phyloP scores from a whole-genome alignment of 2,329 filamentous ascomycete species.

The Alternaria novae-zelandiae region DNA sequence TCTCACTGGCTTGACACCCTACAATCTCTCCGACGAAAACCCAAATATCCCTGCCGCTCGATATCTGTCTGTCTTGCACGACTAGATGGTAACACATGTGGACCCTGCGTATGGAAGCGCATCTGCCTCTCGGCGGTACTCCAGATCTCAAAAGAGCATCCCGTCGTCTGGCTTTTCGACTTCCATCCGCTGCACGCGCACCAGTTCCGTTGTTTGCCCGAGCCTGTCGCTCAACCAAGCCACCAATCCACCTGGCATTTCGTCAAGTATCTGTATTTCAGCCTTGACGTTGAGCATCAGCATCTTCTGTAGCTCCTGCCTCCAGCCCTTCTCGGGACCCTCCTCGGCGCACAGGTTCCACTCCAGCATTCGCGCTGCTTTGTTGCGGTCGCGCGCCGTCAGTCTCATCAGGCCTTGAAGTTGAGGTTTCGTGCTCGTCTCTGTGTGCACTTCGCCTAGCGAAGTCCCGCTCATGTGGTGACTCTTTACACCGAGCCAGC shows the following conservation, averaged over 20 bases:
- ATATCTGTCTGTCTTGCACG: not conserved
- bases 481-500: constrained; percentile 69
- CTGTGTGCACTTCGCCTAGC: constrained; percentile 18
- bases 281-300: constrained; percentile 76
- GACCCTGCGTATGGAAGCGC: not conserved
- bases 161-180: constrained; percentile 28
- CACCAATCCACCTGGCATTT: constrained; percentile 38
- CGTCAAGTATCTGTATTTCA: constrained; percentile 75
- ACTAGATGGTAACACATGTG: not conserved
- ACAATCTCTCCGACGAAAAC: not conserved
- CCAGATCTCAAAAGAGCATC: constrained; percentile 30
- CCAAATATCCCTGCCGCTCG: not conserved
- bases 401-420: constrained; percentile 58
- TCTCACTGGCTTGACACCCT: not conserved
- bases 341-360: constrained; percentile 46
- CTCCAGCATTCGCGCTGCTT: constrained; percentile 62
- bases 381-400: constrained; percentile 63
- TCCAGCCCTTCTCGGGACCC: constrained; percentile 50
- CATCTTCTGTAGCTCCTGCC: constrained; percentile 72
- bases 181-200: not conserved
- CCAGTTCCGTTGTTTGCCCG: constrained; percentile 6
- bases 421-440: constrained; percentile 17
- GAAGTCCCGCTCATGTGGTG: constrained; percentile 34
- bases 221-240: constrained; percentile 39
- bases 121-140: not conserved